Evolutionary conservation across 371 early-diverging fungal genomes (phyloP).

Genomic region (Globomyces sp.): DNA sequence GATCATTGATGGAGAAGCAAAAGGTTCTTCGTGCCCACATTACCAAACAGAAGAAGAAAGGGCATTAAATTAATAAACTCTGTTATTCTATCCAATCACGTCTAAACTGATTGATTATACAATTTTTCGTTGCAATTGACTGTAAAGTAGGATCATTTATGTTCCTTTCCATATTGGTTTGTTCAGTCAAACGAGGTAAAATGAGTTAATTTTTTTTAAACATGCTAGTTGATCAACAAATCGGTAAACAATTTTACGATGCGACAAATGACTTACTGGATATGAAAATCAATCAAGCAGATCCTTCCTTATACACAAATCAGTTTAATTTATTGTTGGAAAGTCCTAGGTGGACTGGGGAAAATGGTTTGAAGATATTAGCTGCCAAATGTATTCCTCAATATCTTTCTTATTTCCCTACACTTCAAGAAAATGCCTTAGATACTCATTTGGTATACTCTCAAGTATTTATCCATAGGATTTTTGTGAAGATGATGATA

Average conservation of each 20-base stretch:
- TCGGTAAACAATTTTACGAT: too few relatives aligned
- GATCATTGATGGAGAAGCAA: conserved; percentile 80
- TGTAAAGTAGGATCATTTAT: too few relatives aligned
- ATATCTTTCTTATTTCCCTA: not conserved
- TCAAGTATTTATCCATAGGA: not conserved
- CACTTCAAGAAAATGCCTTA: conserved; percentile 2
- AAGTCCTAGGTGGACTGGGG: not conserved
- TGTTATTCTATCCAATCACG: not conserved
- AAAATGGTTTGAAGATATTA: conserved; percentile 8
- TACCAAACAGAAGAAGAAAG: conserved; percentile 46
- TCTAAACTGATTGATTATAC: conserved; percentile 7
- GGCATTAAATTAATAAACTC: not conserved
- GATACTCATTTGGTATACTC: conserved; percentile 2
- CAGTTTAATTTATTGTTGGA: too few relatives aligned
- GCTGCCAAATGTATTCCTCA: conserved; percentile 10
- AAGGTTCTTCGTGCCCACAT: conserved; percentile 43
- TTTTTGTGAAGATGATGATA: conserved; percentile 18
- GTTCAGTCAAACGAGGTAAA: too few relatives aligned
- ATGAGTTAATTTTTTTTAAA: too few relatives aligned
- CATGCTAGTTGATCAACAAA: too few relatives aligned
- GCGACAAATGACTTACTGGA: too few relatives aligned
- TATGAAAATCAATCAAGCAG: too few relatives aligned
- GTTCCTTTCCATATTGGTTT: too few relatives aligned
- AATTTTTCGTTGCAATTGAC: too few relatives aligned
- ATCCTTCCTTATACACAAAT: too few relatives aligned